Evolutionary conservation across 495 filamentous ascomycete genomes (phyloP), one percentile per base, ranked within the genome.

Genomic region (Daldinia decipiens): DNA sequence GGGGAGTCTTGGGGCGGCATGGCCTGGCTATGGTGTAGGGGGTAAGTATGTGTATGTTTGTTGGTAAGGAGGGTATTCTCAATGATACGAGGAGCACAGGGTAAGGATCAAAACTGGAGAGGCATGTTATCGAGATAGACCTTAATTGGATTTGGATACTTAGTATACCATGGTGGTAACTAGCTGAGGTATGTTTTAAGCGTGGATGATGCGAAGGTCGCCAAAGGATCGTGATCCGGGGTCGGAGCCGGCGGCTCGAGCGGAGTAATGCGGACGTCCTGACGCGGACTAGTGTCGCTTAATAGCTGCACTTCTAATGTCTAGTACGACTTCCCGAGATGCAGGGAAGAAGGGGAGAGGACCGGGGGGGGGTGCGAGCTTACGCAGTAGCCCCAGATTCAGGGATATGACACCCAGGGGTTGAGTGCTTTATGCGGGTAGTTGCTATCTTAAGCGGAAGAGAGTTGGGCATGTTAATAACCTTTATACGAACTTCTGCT

Each of bases 261-360:
- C 55, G 61, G 67, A 70, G 59, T 64, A 59, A 63, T 63, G 21
- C 43, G 67, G 67, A 36, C 29, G 56, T 31, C 67, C 50, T 36
- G 36, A 70, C 60, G 19, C n/a, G 55, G 67, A 70, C 51, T 70
- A 70, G 67, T 65, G 67, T 31, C 39, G 38, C 24, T 53, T 9
- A 57, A 19, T 31, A 57, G 56, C 50, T 62, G 40, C 57, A 62
- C 31, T 0, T 24, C 19, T 36, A 40, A 66, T 66, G 5, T 51
- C 58, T 40, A 6, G 8, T 29, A 47, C n/a, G n/a, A 15, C 6
- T 24, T 40, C 31, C 13, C 13, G 32, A 47, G 8, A 24, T 47
- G 19, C 3, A 47, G 43, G 43, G 3, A 11, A 4, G 19, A 1
- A 1, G 3, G 43, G 43, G 4, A 5, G 17, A 5, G 7, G n/a